Evolutionary conservation across 306 rosid genomes (phyloP).

Genomic region (Castanea crenata): DNA sequence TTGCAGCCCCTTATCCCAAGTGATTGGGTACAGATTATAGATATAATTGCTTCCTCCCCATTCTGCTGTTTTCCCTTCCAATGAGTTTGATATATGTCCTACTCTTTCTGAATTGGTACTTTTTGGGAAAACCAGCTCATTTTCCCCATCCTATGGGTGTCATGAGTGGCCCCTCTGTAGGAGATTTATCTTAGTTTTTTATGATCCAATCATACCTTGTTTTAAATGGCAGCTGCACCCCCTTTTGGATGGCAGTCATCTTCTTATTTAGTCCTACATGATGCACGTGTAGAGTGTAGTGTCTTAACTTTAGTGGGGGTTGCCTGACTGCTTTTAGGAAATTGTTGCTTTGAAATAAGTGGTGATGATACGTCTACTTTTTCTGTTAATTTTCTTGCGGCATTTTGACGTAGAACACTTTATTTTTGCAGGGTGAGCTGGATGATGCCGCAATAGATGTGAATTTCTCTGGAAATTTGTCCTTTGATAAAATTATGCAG

Average conservation of each 20-base stretch:
- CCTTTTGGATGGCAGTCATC: background rate
- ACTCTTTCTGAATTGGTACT: background rate
- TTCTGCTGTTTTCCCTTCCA: background rate
- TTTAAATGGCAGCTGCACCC: background rate
- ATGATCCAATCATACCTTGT: background rate
- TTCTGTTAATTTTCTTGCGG: constrained; percentile 1
- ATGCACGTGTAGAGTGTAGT: constrained; percentile 12
- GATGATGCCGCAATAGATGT: constrained; percentile 87
- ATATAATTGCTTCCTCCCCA: background rate
- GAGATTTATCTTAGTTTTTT: background rate
- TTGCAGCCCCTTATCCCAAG: background rate
- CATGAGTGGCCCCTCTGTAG: background rate
- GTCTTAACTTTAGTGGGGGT: background rate
- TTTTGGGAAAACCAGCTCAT: background rate
- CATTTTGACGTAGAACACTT: constrained; percentile 19
- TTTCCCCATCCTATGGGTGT: background rate
- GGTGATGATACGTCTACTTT: background rate
- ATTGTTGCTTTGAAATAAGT: background rate
- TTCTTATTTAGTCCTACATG: background rate
- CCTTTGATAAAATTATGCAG: constrained; percentile 66
- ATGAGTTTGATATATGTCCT: background rate
- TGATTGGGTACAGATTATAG: background rate
- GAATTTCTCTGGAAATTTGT: constrained; percentile 81
- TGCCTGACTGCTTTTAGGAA: background rate
- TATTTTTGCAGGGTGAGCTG: constrained; percentile 67